These are phyloP conservation scores for Diplogelasinospora grovesii DNA, from an alignment of 495 filamentous ascomycete species.

Conservation along the genomic window DNA sequence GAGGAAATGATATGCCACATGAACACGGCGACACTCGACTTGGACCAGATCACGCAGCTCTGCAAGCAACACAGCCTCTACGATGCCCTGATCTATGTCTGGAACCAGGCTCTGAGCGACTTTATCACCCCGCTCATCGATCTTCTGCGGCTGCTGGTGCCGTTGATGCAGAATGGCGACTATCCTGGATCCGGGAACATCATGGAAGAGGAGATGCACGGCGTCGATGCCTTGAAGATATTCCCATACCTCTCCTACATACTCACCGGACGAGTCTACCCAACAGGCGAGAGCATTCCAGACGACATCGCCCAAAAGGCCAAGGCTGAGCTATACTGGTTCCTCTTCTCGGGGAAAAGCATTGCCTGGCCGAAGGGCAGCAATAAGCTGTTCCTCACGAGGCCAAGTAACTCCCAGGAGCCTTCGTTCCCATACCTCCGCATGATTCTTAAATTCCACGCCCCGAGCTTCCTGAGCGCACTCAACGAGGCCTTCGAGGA, in stretches of 20 bases:
- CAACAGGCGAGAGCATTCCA: conserved; percentile 67
- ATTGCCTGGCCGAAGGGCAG: conserved; percentile 57
- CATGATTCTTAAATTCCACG: conserved; percentile 78
- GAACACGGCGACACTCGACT: conserved; percentile 83
- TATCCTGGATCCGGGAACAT: conserved; percentile 33
- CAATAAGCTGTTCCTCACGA: conserved; percentile 47
- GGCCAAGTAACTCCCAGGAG: conserved; percentile 41
- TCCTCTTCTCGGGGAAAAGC: conserved; percentile 78
- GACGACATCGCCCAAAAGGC: conserved; percentile 64
- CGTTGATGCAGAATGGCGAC: conserved; percentile 46
- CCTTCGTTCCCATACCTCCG: conserved; percentile 77
- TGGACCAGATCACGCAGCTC: conserved; percentile 84
- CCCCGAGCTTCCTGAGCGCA: conserved; percentile 87
- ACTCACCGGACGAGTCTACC: conserved; percentile 87
- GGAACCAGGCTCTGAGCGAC: conserved; percentile 84
- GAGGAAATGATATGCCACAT: conserved; percentile 94
- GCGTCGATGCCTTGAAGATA: conserved; percentile 62
- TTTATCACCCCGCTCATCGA: conserved; percentile 88
- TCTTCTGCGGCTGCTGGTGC: conserved; percentile 64
- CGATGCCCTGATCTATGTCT: conserved; percentile 94
- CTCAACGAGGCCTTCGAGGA: conserved; percentile 98
- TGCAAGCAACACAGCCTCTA: conserved; percentile 89
- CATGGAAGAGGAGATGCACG: conserved; percentile 44
- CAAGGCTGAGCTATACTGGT: conserved; percentile 84
- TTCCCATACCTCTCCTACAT: conserved; percentile 92